Base-by-base conservation (phyloP, 306 rosid species). In the Prunus padus region DNA sequence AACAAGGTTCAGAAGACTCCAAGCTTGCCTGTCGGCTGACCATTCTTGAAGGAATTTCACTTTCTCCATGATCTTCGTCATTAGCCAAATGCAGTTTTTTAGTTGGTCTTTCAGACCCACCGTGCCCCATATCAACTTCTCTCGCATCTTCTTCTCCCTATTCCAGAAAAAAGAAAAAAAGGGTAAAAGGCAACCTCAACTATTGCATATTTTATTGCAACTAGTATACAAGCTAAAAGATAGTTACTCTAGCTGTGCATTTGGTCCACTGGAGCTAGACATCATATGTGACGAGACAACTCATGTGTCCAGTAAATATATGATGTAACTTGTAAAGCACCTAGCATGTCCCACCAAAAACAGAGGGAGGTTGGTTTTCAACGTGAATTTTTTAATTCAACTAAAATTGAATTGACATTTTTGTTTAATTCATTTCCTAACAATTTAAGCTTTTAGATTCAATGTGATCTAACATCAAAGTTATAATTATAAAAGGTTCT, bases 141-240 rank as follows among this genome's bases (percentile, higher is more conserved):
- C 79, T 79, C 55, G 81, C 81, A 9, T 72, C 70, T 52, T 75
- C 79, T 25, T 18, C 72, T 61, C 46, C 80, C 90, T 87, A 59
- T 65, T 46, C 40, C 49, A 70, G 18, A 50, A 59, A 51, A n/a
- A 7, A 67, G 25, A 57, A 23, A 54, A 63, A 45, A 26, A 15
- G 67, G 60, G 14, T 9, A 54, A 63, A 70, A 46, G 28, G 22
- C 56, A 78, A 46, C 22, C 55, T 46, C 50, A 70, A 52, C 62
- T 11, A 20, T 28, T 30, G 11, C 33, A 23, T 33, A 23, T 7
- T 67, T 8, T 11, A 25, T 16, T 42, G 37, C 8, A 5, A 22
- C 55, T 45, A 5, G 13, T 44, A 11, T 67, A 44, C 72, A 23
- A 23, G 20, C 37, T 66, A 40, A 18, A 6, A 51, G n/a, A 7